Percentiles rank a stretch among this genome's conserved stretches.
Conservation (phyloP, 257 asterid genomes). For the Petunia secreta region DNA sequence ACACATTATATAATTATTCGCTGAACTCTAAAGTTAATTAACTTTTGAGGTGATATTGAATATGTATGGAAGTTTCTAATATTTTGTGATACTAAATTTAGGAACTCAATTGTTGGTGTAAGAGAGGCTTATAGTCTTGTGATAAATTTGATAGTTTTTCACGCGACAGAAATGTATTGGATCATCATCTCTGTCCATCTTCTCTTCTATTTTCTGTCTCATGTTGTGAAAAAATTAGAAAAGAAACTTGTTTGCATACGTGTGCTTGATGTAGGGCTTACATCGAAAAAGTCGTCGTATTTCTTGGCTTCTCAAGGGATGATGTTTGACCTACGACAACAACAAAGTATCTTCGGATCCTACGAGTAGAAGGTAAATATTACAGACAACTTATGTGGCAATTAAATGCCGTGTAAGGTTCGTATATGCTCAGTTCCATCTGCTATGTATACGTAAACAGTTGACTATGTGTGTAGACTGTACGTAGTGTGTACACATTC, state of each 20-base stretch:
- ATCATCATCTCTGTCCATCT: no score
- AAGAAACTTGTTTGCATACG: conserved; percentile 7
- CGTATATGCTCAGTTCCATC: background rate
- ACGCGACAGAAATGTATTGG: no score
- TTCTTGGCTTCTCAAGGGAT: no score
- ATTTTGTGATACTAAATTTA: background rate
- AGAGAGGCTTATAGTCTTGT: no score
- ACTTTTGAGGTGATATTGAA: background rate
- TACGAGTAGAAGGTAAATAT: conserved; percentile 29
- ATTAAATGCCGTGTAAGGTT: conserved; percentile 25
- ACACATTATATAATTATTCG: background rate
- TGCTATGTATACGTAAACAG: conserved; percentile 16
- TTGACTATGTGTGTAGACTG: conserved; percentile 25
- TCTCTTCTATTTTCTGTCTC: no score
- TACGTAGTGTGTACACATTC: background rate
- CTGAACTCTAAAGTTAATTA: background rate
- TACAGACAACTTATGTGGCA: conserved; percentile 15
- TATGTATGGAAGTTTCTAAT: background rate
- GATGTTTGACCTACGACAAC: conserved; percentile 31
- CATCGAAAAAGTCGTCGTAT: conserved; percentile 29
- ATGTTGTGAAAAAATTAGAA: no score
- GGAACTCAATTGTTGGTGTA: background rate
- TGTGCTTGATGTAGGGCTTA: conserved; percentile 37
- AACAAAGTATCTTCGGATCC: conserved; percentile 24
- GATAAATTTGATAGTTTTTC: no score